Percentiles rank a stretch among this genome's conserved stretches.
Evolutionary conservation across 176 grass and related monocot genomes (phyloP).

Genomic region (Dactylis glomerata): DNA sequence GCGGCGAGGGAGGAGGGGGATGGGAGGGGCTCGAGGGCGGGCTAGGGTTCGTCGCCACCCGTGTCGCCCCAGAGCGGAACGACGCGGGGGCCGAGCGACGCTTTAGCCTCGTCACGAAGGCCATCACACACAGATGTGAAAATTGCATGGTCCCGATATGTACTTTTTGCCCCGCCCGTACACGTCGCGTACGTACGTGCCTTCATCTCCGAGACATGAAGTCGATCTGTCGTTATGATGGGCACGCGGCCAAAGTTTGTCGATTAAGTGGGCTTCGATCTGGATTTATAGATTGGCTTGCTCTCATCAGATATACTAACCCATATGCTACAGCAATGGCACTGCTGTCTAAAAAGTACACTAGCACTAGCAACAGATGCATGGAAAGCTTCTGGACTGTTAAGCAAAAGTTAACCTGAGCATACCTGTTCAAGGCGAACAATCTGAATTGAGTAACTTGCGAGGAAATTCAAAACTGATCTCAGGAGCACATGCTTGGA

Average conservation of each 20-base stretch:
- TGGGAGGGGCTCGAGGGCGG: no score
- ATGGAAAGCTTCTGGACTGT: not conserved
- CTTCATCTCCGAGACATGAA: not conserved
- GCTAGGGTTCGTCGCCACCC: no score
- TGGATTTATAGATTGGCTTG: not conserved
- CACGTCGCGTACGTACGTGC: not conserved
- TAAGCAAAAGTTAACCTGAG: not conserved
- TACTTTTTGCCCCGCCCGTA: not conserved
- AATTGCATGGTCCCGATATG: no score
- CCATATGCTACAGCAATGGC: not conserved
- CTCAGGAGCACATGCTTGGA: no score
- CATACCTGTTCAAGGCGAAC: not conserved
- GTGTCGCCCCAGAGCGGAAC: no score
- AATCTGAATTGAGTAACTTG: not conserved
- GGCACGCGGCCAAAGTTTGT: conserved; percentile 7
- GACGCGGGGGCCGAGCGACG: no score
- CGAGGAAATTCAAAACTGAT: no score
- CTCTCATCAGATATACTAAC: not conserved
- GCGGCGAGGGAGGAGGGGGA: no score
- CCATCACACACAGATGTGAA: not conserved
- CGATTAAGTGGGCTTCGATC: conserved; percentile 20
- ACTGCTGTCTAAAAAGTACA: not conserved
- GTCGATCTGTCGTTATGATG: not conserved
- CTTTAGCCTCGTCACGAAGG: not conserved
- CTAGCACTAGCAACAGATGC: not conserved